Base-by-base conservation (phyloP, 768 basidiomycete species). In the Lactifluus echinatus region DNA sequence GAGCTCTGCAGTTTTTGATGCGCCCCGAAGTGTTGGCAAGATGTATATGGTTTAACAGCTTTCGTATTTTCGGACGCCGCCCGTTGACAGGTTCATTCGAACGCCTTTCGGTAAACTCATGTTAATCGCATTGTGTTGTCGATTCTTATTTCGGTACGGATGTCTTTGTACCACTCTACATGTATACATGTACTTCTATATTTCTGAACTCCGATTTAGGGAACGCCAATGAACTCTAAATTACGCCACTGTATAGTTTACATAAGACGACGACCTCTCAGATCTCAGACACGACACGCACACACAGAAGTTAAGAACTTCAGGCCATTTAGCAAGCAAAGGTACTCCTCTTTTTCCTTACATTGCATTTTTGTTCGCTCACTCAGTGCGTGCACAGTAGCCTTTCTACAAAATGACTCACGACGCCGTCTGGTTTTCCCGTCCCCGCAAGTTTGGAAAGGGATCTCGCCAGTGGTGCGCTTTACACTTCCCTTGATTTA, bases 401-500 rank as follows among this genome's bases (percentile, higher is more conserved):
- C 51, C 50, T 10, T 57, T 47, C 36, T 42, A 21, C 59, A 85
- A 81, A 76, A 92, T 95, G 93, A 93, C 93, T 69, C 93, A 95
- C 90, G 90, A 94, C 81, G 87, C 92, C 68, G 85, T 96, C 76
- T 96, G 93, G 93, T 93, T 93, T 76, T 92, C 90, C 73, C 89
- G 89, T 69, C 93, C 93, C 61, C 83, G 93, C 74, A 95, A 90
- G 75, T 95, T 67, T 76, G 93, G 93, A 72, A 95, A 95, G 77
- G 93, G 93, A 69, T 84, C 85, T 72, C 89, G 93, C 71, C 90
- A 94, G 74, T 96, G 91, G 91, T 92, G 72, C 70, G 84, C 76
- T 19, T 3, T 11, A 3, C 2, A 17, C 39, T 40, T 21, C 23
- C 31, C 31, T 24, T 17, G 0, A 21, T 23, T 42, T 24, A 56